Base-by-base conservation (phyloP, 441 rosid genomes). In the Populus tomentosa region DNA sequence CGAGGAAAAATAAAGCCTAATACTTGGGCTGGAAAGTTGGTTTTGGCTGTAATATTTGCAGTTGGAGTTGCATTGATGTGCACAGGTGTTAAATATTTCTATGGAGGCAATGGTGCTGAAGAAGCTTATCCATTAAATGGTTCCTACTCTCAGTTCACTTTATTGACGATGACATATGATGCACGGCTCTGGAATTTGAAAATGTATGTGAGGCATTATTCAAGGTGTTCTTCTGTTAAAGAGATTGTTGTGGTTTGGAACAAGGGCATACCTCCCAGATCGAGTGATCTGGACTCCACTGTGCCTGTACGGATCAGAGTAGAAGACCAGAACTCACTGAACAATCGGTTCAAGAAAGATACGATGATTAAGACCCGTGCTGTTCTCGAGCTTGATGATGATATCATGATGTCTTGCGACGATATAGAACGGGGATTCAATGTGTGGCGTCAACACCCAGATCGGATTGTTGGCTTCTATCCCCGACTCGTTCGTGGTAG, bases 131-230 rank as follows among this genome's bases (percentile, higher is more conserved):
- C 80, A 0, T 81, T 84, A 79, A 89, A 90, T 71, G 94, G 95
- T 76, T 89, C 90, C 50, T 81, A 82, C 79, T 96, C 99, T 42
- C 95, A 94, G 81, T 96, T 96, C 83, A 96, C 99, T 7, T 71
- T 96, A 77, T 78, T 92, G 71, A 90, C 99, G 2, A 94, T 96
- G 99, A 96, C 99, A 3, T 94, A 92, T 10, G 98, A 92, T 59
- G 96, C 99, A 59, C 99, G 99, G 63, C 91, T 94, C 24, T 96
- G 99, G 99, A 96, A 96, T 83, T 83, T 96, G 87, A 94, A 92
- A 82, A 89, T 96, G 97, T 94, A 88, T 35, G 89, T 92, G 30
- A 90, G 90, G 80, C 99, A 93, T 82, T 96, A 96, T 80, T 96
- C 99, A 3, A 92, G 93, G 71, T 96, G 99, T 71, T 75, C 99